Conservation (phyloP, 2,329 filamentous ascomycete genomes). For the Fusarium virguliforme region DNA sequence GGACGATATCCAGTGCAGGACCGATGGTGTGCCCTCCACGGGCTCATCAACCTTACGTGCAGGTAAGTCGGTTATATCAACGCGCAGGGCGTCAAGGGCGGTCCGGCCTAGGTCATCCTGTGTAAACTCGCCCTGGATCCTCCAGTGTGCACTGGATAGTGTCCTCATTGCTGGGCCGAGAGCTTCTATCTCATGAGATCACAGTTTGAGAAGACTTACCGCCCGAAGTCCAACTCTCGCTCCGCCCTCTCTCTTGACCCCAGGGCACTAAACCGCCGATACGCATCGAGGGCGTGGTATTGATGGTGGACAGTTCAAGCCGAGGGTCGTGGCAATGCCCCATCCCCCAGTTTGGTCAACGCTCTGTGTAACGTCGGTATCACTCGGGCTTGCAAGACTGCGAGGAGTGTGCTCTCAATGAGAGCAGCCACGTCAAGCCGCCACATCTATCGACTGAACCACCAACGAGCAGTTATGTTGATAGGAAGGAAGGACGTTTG, state of each 20-base stretch:
- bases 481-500: no score
- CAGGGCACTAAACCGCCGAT: constrained; percentile 66
- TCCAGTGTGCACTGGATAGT: constrained; percentile 85
- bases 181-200: constrained; percentile 88
- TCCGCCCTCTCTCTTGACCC: constrained; percentile 78
- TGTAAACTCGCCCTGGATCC: constrained; percentile 91
- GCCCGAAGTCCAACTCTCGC: constrained; percentile 84
- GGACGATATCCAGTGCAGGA: constrained; percentile 72
- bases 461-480: constrained; percentile 65
- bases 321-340: constrained; percentile 89
- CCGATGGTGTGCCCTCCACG: constrained; percentile 92
- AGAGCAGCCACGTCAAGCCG: constrained; percentile 89
- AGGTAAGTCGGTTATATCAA: constrained; percentile 97
- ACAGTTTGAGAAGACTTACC: constrained; percentile 91
- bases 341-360: constrained; percentile 85
- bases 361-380: constrained; percentile 85
- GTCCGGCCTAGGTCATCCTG: constrained; percentile 94
- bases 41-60: constrained; percentile 97
- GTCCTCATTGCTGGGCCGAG: constrained; percentile 74
- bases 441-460: constrained; percentile 93
- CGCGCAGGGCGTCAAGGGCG: constrained; percentile 95
- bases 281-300: constrained; percentile 88
- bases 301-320: constrained; percentile 83
- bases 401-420: constrained; percentile 93
- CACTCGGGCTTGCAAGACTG: constrained; percentile 93